Percentiles rank a stretch among this genome's conserved stretches.
Evolutionary conservation across 495 filamentous ascomycete genomes (phyloP).

Genomic region (Cercophora scortea): DNA sequence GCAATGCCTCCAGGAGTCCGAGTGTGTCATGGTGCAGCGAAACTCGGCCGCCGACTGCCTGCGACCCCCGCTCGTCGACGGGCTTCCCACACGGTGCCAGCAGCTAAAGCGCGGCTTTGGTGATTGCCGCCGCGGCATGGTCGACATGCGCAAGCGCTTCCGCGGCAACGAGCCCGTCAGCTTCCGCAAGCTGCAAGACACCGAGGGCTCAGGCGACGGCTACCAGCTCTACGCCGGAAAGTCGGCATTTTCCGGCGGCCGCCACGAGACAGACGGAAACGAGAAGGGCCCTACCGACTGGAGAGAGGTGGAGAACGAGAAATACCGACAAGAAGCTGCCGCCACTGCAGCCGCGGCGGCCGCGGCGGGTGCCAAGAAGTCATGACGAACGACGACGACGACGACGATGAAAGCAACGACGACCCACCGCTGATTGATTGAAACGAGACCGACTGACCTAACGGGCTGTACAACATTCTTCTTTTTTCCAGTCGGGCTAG

Average conservation of each 20-base stretch:
- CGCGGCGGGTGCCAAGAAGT: background rate
- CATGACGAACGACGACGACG: background rate
- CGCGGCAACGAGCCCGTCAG: constrained; percentile 86
- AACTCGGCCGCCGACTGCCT: constrained; percentile 83
- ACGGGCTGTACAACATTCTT: too few species aligned
- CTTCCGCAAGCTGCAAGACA: constrained; percentile 52
- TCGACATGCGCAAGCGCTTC: constrained; percentile 99
- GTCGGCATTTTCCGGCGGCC: constrained; percentile 54
- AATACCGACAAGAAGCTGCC: constrained; percentile 30
- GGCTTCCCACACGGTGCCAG: constrained; percentile 79
- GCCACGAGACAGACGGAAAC: constrained; percentile 41
- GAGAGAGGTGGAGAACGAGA: constrained; percentile 50
- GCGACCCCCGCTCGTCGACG: constrained; percentile 64
- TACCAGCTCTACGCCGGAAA: constrained; percentile 76
- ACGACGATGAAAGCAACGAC: too few species aligned
- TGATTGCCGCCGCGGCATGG: constrained; percentile 90
- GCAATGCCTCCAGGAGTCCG: constrained; percentile 86
- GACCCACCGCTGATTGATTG: too few species aligned
- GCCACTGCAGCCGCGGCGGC: constrained; percentile 4
- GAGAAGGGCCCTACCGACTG: constrained; percentile 44
- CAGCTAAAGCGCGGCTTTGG: constrained; percentile 87
- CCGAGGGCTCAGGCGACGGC: constrained; percentile 41
- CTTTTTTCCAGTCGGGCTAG: too few species aligned
- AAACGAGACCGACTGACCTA: too few species aligned
- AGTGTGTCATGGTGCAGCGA: constrained; percentile 88